phyloP scores from a whole-genome alignment of 352 stramenopile species.

The Pythium aphanidermatum region DNA sequence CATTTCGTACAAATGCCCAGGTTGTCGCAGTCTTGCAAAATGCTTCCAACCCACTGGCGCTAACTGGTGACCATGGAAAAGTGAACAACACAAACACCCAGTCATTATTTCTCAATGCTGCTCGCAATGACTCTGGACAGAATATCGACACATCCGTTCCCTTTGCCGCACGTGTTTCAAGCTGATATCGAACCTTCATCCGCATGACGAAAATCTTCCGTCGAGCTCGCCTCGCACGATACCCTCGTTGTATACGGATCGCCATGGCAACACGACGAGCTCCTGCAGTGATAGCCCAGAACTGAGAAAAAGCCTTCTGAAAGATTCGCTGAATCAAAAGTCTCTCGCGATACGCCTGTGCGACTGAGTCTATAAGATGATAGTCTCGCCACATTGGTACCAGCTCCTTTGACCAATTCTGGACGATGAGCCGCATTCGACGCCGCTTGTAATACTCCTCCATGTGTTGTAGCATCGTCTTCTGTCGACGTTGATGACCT shows the following conservation, averaged over 20 bases:
- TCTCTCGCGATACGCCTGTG: constrained; percentile 6
- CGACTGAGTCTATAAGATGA: constrained; percentile 16
- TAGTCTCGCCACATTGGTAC: constrained; percentile 25
- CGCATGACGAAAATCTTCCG: constrained; percentile 25
- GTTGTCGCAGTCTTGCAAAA: constrained; percentile 32
- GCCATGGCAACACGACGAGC: constrained; percentile 23
- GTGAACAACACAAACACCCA: constrained; percentile 34
- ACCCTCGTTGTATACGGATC: constrained; percentile 25
- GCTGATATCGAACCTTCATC: constrained; percentile 30
- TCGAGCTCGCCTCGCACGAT: constrained; percentile 23
- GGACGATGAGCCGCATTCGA: background rate
- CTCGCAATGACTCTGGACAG: constrained; percentile 11
- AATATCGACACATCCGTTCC: constrained; percentile 17
- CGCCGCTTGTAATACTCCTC: constrained; percentile 3
- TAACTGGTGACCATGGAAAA: constrained; percentile 26
- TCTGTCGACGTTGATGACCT: constrained; percentile 7
- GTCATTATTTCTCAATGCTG: constrained; percentile 9
- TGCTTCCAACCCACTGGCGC: background rate
- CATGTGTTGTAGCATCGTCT: constrained; percentile 9
- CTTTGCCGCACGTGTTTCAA: constrained; percentile 16
- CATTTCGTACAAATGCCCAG: constrained; percentile 23
- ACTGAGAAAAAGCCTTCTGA: constrained; percentile 15
- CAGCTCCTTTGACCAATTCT: constrained; percentile 11
- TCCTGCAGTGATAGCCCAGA: constrained; percentile 31
- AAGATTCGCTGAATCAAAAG: constrained; percentile 24